Evolutionary conservation across 2,329 filamentous ascomycete genomes (phyloP).

Genomic region (Microcyclosporella mali): DNA sequence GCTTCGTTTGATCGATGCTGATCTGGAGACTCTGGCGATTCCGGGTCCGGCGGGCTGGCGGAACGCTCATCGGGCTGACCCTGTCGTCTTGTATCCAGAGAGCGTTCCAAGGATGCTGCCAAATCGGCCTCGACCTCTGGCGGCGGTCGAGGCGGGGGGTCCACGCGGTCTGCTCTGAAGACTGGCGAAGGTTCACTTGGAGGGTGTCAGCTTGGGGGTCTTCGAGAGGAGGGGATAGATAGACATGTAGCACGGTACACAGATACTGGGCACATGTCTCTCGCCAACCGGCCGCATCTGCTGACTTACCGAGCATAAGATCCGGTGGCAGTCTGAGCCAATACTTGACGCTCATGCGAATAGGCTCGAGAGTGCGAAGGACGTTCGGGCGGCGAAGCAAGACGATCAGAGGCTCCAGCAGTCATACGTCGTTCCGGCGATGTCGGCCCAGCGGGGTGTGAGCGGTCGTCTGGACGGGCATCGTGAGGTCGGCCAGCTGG

Average conservation of each 20-base stretch:
- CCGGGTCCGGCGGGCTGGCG: conserved; percentile 27
- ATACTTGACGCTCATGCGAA: background rate
- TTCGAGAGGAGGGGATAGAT: background rate
- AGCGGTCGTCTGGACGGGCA: conserved; percentile 2
- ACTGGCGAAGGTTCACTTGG: conserved; percentile 15
- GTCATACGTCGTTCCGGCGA: conserved; percentile 21
- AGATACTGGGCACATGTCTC: background rate
- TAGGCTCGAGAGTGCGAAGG: background rate
- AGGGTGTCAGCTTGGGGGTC: background rate
- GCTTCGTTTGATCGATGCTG: conserved; percentile 4
- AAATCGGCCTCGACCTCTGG: conserved; percentile 36
- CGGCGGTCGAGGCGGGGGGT: conserved; percentile 17
- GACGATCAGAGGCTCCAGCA: conserved; percentile 13
- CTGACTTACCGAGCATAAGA: conserved; percentile 5
- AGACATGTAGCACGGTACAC: too few relatives aligned
- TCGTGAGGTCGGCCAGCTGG: conserved; percentile 5
- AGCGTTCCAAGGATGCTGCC: conserved; percentile 46
- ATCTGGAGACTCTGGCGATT: conserved; percentile 20
- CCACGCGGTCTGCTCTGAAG: conserved; percentile 2
- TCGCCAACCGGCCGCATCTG: background rate
- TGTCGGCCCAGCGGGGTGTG: conserved; percentile 1
- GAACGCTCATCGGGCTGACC: conserved; percentile 6
- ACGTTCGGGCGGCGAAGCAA: conserved; percentile 1
- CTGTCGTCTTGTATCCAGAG: conserved; percentile 1
- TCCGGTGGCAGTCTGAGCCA: background rate